Evolutionary conservation across 257 asterid genomes (phyloP), one percentile per base, ranked within the genome.

Genomic region (Fraxinus cuspidata): DNA sequence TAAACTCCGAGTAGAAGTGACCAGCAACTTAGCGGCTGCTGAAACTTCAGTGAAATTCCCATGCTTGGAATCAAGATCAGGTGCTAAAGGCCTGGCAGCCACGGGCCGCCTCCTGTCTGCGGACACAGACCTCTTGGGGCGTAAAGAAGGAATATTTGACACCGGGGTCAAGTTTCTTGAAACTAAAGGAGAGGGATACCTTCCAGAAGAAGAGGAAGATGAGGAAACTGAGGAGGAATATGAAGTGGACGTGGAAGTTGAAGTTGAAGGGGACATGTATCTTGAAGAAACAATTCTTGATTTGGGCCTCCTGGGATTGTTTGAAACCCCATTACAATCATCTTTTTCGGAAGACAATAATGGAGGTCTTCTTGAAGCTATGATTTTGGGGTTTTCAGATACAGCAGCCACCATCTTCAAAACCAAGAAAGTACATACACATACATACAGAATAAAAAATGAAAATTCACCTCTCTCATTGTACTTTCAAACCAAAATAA

Each of bases 241-340:
- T 1, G 97, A 91, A 76, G 92, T 87, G 18, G 97, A 92, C 70
- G 89, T 83, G 7, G 98, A 91, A 79, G 92, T 83, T 0, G 98
- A 91, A 79, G 92, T 83, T 0, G 98, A 92, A 85, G 99, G 96
- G 79, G 98, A 93, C 97, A 89, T 82, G 82, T 93, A 92, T 77
- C 97, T 86, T 34, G 99, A 96, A 77, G 96, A 87, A 11, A 92
- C 96, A 67, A 81, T 85, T 85, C 84, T 89, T 47, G 95, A 87
- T 93, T 90, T 96, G 81, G 96, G 96, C 67, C 85, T 92, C 76
- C 82, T 93, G 10, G 85, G 89, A 82, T 85, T 83, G 76, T 49
- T 77, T 37, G 86, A 78, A 83, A 83, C 67, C 72, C 90, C 94
- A 89, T 90, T 90, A 51, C 78, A 74, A 58, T 86, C 83, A 53